Conservation (phyloP, 352 stramenopile genomes). For the Pythium grandisporangium region DNA sequence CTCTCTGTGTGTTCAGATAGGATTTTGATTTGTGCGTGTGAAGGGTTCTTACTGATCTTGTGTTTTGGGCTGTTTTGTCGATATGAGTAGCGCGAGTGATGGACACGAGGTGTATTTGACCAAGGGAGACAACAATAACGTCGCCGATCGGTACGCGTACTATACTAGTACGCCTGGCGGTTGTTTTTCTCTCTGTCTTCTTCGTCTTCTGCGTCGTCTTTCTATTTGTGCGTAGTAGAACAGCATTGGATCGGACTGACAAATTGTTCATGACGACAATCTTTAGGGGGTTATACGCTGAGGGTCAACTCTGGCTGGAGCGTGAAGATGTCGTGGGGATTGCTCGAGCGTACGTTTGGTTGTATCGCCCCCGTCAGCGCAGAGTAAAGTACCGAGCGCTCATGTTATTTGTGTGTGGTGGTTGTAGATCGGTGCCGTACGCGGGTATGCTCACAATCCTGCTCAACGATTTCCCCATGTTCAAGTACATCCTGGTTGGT, state of each 20-base stretch:
- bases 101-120: conserved; percentile 94
- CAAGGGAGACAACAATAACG: conserved; percentile 99
- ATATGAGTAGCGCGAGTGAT: conserved; percentile 49
- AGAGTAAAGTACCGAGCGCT: too few relatives aligned
- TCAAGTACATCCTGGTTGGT: conserved; percentile 88
- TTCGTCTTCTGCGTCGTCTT: too few relatives aligned
- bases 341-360: conserved; percentile 67
- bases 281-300: conserved; percentile 91
- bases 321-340: conserved; percentile 97
- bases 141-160: conserved; percentile 89
- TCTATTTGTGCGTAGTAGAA: too few relatives aligned
- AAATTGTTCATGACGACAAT: background rate
- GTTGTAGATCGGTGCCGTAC: conserved; percentile 90
- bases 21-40: background rate
- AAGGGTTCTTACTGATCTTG: too few relatives aligned
- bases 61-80: background rate
- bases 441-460: conserved; percentile 98
- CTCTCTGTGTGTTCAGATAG: background rate
- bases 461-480: conserved; percentile 97
- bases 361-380: background rate
- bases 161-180: background rate
- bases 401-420: conserved; percentile 4
- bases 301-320: conserved; percentile 97
- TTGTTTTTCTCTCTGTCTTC: conserved; percentile 3
- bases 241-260: conserved; percentile 1